Percentiles rank a stretch among this genome's conserved stretches.
phyloP scores from a whole-genome alignment of 164 flowering plant species.

The Tetracentron sinense region DNA sequence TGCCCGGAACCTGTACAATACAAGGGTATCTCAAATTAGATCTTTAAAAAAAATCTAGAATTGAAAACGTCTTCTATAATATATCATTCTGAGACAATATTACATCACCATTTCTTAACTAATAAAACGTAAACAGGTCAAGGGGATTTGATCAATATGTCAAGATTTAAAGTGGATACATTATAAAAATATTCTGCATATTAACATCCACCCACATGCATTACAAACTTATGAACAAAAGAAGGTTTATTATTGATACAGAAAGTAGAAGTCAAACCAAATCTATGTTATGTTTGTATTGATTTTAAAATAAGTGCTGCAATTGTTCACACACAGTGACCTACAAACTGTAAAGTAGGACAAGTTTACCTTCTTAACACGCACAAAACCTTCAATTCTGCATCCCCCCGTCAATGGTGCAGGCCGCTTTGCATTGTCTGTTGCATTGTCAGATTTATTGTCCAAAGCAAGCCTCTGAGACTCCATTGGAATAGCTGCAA shows the following conservation, averaged over 20 bases:
- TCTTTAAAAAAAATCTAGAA: no score
- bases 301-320: neutral
- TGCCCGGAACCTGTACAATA: constrained; percentile 87
- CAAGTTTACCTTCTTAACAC: constrained; percentile 80
- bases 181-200: no score
- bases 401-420: constrained; percentile 92
- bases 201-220: no score
- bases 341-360: neutral
- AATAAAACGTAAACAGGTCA: no score
- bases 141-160: no score
- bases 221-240: no score
- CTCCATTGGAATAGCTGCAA: constrained; percentile 59
- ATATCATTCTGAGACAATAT: neutral
- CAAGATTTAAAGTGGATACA: no score
- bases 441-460: constrained; percentile 28
- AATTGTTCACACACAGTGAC: neutral
- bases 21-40: neutral
- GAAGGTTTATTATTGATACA: no score
- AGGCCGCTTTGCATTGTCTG: constrained; percentile 58
- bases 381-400: constrained; percentile 91
- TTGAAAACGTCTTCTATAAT: neutral
- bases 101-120: no score
- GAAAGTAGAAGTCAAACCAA: no score
- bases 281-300: no score
- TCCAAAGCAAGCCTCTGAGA: constrained; percentile 48